Conservation (phyloP, 352 stramenopile species). For the Phytophthora multivora region DNA sequence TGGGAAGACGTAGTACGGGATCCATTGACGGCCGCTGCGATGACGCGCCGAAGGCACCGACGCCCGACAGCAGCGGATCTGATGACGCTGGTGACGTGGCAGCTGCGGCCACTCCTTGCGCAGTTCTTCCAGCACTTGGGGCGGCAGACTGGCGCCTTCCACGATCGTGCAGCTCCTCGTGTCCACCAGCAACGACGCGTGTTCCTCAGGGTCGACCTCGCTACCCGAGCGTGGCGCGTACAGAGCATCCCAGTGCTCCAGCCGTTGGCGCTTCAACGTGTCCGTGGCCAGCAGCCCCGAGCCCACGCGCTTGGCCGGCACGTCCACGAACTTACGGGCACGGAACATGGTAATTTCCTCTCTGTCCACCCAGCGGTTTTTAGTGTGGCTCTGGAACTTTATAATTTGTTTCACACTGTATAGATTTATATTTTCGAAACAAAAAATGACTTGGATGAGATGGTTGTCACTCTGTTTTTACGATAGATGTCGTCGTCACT, state of each 20-base stretch:
- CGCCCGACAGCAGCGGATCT: constrained; percentile 44
- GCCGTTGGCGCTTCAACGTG: constrained; percentile 67
- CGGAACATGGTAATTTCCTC: constrained; percentile 58
- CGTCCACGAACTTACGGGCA: constrained; percentile 66
- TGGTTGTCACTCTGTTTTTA: not conserved
- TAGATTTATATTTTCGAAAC: not conserved
- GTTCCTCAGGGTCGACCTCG: constrained; percentile 13
- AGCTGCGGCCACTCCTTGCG: constrained; percentile 43
- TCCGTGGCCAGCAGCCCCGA: constrained; percentile 47
- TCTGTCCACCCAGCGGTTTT: no score
- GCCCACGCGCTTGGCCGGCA: constrained; percentile 61
- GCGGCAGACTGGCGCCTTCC: constrained; percentile 45
- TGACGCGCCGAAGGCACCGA: constrained; percentile 50
- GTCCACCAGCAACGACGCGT: constrained; percentile 47
- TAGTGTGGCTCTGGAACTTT: not conserved
- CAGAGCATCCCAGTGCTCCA: constrained; percentile 43
- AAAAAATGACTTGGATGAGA: not conserved
- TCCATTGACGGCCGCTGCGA: constrained; percentile 51
- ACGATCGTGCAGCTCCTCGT: constrained; percentile 62
- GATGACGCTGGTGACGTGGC: constrained; percentile 7
- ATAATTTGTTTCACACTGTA: constrained; percentile 1
- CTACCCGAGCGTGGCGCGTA: constrained; percentile 18
- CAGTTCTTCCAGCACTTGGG: constrained; percentile 51
- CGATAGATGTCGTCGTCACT: constrained; percentile 15
- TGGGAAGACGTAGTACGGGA: constrained; percentile 63